Evolutionary conservation across 352 stramenopile species (phyloP).

Genomic region (Aphanomyces euteiches): DNA sequence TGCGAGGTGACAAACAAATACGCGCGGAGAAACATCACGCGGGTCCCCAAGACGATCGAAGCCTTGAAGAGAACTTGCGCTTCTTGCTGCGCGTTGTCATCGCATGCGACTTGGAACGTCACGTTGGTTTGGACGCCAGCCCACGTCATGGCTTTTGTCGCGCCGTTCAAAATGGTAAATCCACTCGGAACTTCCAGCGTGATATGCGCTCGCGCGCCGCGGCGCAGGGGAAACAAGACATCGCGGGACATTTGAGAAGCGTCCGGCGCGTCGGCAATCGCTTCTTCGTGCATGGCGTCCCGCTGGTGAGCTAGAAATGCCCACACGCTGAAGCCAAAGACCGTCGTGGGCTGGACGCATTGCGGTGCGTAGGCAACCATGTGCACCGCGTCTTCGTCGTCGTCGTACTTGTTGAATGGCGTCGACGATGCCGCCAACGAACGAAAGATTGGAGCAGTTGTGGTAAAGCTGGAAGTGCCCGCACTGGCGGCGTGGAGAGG

Average conservation of each 20-base stretch:
- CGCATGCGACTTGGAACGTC: conserved; percentile 61
- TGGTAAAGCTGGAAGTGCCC: background rate
- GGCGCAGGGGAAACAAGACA: conserved; percentile 61
- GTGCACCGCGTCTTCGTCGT: conserved; percentile 53
- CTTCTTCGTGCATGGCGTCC: conserved; percentile 61
- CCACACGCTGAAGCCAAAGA: conserved; percentile 72
- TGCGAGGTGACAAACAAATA: conserved; percentile 63
- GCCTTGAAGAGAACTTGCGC: conserved; percentile 70
- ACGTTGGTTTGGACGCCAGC: conserved; percentile 60
- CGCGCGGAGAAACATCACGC: conserved; percentile 63
- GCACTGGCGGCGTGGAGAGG: background rate
- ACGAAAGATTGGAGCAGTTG: background rate
- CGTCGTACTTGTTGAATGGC: no score
- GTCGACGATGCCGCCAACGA: background rate
- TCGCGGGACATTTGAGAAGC: conserved; percentile 52
- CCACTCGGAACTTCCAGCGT: conserved; percentile 59
- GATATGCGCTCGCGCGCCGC: conserved; percentile 67
- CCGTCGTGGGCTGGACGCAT: conserved; percentile 47
- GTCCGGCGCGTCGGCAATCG: conserved; percentile 38
- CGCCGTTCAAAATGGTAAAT: conserved; percentile 54
- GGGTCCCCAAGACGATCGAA: conserved; percentile 60
- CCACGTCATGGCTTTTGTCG: conserved; percentile 60
- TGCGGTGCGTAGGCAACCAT: conserved; percentile 73
- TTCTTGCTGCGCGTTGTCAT: conserved; percentile 45
- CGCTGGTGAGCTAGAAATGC: conserved; percentile 68